Evolutionary conservation across 768 basidiomycete species (phyloP), one percentile per base, ranked within the genome.

Genomic region (Tephrocybe sp.): DNA sequence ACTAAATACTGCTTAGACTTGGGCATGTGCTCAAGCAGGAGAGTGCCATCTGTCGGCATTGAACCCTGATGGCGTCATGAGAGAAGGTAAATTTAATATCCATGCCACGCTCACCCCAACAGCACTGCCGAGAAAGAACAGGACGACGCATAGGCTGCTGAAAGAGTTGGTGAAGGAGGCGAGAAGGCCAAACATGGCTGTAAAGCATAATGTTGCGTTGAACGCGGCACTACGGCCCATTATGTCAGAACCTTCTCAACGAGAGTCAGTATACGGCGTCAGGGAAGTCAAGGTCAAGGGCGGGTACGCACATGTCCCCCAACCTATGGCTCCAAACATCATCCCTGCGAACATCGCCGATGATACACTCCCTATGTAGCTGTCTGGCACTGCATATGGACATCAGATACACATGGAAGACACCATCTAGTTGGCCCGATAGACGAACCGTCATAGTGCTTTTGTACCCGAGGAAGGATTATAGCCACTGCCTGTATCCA

Each of bases 41-140:
- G 81, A 0, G 93, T 98, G 5, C 95, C 94, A 58, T 98, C 96
- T 0, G 95, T 98, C 1, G 95, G 95, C 93, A 98, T 96, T 37
- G 92, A 87, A 34, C 94, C 88, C 91, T 94, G 20, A 6, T 43
- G 17, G 23, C 20, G 34, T 42, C 2, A 48, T 36, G 7, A 28
- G 42, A 18, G 3, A 12, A 40, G 45, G 33, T 18, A 20, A 18
- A 39, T 12, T 51, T 37, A 28, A n/a, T 17, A 14, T 11, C 34
- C 7, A 15, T 15, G n/a, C n/a, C 14, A 34, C 33, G 71, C 85
- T 69, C 69, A 91, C 95, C 47, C 96, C 97, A 5, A 99, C 93
- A 6, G 95, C 89, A 48, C 87, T 95, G 3, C 97, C 96, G 0
- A 99, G 77, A 38, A 92, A 76, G 66, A 98, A 98, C 3, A 97